Base-by-base conservation (phyloP, 2,329 filamentous ascomycete species). In the Colletotrichum sp. region DNA sequence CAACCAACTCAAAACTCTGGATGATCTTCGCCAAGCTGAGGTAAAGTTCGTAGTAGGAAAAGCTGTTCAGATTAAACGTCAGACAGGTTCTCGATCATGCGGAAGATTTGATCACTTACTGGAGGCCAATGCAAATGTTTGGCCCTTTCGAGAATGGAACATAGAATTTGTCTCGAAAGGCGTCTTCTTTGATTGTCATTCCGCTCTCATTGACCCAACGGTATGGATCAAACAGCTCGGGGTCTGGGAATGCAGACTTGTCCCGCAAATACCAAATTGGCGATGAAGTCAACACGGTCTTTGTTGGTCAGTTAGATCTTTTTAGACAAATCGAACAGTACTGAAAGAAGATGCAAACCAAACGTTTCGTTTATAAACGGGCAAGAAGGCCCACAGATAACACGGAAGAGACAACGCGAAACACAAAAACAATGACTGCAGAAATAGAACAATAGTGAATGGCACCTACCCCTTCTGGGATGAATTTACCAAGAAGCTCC, bases 231-330 rank as follows among this genome's bases (percentile, higher is more conserved):
- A 79, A 83, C 1, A 79, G 18, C 10, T 80, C 60, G 6, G 81
- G 80, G 3, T 59, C 70, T 3, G 80, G 82, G 28, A 80, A 83
- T 1, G 79, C 81, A 26, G 60, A 72, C 59, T 81, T 78, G 34
- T 83, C 80, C 21, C 79, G 78, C 2, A 82, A 75, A 28, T 82
- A 83, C 81, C 81, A 83, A 18, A 81, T 80, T 8, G 81, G 81
- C 0, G 80, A 82, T 3, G 80, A 82, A 6, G 79, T 81, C 13
- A 83, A 69, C 2, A 81, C 72, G 16, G 80, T 82, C 79, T 81
- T 52, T 52, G 44, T 21, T 24, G 13, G 15, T 9, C 0, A 28
- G 16, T 7, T 10, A 34, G 21, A 10, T 4, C 3, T 52, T 21
- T 2, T 52, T 52, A 1, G n/a, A 24, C n/a, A 52, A 52, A 2